Evolutionary conservation across 2,329 filamentous ascomycete genomes (phyloP), one percentile per base, ranked within the genome.

Genomic region (Neonectria sp.): DNA sequence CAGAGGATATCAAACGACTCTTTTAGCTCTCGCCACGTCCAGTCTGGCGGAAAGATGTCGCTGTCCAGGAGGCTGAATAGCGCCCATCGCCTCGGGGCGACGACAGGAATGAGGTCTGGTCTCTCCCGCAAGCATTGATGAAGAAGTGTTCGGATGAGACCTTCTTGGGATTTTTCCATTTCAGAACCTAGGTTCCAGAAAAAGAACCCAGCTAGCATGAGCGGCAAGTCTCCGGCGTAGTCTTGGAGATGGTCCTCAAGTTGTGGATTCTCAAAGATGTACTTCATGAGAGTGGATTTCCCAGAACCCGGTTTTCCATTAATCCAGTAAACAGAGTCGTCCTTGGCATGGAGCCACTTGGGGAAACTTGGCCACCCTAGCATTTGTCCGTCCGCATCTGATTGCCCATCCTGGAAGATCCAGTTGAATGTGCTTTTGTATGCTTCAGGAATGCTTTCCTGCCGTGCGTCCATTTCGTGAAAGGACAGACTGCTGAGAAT

Each of bases 241-340:
- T 37, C 15, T n/a, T 51, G 9, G 21, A 59, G 45, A 29, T n/a
- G 13, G 13, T 2, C 2, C 4, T 12, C 1, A n/a, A 59, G 56
- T 11, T 40, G 45, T 3, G 31, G 24, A 3, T 27, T 51, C 5
- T 51, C 11, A 24, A 37, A 59, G 8, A 59, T 40, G 24, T 37
- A 59, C 31, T 59, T 51, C 45, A 59, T 59, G 6, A 59, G 33
- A 11, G 45, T 59, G 21, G 56, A 49, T 15, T 59, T 51, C n/a
- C 56, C 56, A 1, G 56, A 59, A 4, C 56, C 56, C 12, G 56
- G 56, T 17, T 59, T 59, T 0, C 56, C 56, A 21, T 31, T 59
- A 31, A 59, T 51, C 56, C 56, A 59, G 31, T 59, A 51, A 6
- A 53, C 8, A 6, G 31, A 53, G 21, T 53, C 31, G 1, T 53